Evolutionary conservation across 1,139 yeast species (phyloP).

Genomic region (Kurtzmaniella quercitrusa): DNA sequence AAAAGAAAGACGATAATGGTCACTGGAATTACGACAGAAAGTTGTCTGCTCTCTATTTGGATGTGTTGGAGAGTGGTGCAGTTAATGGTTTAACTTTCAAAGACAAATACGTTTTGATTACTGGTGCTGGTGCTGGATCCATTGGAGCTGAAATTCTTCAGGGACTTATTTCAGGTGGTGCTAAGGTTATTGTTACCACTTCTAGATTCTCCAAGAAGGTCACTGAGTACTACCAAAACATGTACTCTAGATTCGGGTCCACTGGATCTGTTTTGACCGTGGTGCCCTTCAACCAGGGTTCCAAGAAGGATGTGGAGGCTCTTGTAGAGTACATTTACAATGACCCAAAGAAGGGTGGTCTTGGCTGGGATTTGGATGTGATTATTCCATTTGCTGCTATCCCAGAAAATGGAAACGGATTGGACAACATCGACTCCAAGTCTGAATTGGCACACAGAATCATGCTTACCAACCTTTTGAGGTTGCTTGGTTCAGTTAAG

Average conservation of each 20-base stretch:
- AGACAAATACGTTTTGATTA: conserved; percentile 82
- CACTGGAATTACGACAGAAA: conserved; percentile 81
- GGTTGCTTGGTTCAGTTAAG: conserved; percentile 89
- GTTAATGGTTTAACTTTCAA: conserved; percentile 87
- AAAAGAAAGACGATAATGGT: conserved; percentile 67
- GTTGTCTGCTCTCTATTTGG: conserved; percentile 74
- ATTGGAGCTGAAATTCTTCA: conserved; percentile 96
- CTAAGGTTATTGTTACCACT: conserved; percentile 93
- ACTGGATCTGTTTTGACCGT: conserved; percentile 87
- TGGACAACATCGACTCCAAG: conserved; percentile 87
- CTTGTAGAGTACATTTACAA: conserved; percentile 82
- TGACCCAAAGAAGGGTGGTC: conserved; percentile 78
- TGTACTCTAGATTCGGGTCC: conserved; percentile 91
- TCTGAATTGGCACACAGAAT: conserved; percentile 98
- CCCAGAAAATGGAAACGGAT: conserved; percentile 96
- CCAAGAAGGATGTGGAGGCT: conserved; percentile 87
- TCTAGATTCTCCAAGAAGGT: conserved; percentile 84
- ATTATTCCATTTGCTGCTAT: conserved; percentile 97
- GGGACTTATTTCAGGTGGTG: conserved; percentile 97
- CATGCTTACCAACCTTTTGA: conserved; percentile 91
- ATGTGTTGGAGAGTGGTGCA: conserved; percentile 90
- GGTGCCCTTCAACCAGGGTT: conserved; percentile 98
- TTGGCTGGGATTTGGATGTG: conserved; percentile 97
- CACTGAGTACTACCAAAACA: conserved; percentile 90
- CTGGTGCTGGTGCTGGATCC: conserved; percentile 99